Evolutionary conservation across 441 rosid species (phyloP).

Genomic region (Gossypium gossypioides): DNA sequence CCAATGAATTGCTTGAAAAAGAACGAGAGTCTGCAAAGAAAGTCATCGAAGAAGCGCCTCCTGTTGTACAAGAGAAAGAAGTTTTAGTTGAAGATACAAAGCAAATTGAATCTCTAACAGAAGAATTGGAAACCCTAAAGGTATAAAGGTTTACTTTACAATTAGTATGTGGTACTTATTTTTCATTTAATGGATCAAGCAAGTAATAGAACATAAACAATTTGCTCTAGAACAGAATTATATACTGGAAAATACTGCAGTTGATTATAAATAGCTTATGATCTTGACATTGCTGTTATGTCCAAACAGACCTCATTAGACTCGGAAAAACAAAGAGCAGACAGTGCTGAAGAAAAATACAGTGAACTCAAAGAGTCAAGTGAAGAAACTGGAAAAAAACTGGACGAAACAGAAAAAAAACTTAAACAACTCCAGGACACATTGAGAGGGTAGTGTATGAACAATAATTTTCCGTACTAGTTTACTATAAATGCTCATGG

Average conservation of each 20-base stretch:
- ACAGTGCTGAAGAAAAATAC: slow-evolving; percentile 51
- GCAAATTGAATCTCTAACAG: slow-evolving; percentile 62
- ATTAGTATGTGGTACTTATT: background rate
- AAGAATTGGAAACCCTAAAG: slow-evolving; percentile 73
- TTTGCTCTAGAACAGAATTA: background rate
- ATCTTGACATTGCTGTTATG: slow-evolving; percentile 9
- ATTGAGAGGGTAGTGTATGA: slow-evolving; percentile 47
- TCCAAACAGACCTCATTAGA: slow-evolving; percentile 44
- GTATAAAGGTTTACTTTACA: slow-evolving; percentile 22
- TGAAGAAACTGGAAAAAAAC: slow-evolving; percentile 48
- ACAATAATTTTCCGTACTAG: background rate
- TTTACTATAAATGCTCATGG: background rate
- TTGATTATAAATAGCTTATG: slow-evolving; percentile 7
- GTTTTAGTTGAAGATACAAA: slow-evolving; percentile 82
- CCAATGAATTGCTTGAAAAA: slow-evolving; percentile 50
- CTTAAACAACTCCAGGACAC: slow-evolving; percentile 75
- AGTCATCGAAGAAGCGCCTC: slow-evolving; percentile 86
- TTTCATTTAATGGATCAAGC: background rate
- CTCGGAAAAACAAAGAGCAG: slow-evolving; percentile 62
- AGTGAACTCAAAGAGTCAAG: slow-evolving; percentile 42
- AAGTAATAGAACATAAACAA: background rate
- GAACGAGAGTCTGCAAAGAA: slow-evolving; percentile 71
- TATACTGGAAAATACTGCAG: background rate
- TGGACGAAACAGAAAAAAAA: slow-evolving; percentile 76
- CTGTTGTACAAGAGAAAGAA: slow-evolving; percentile 75